Conservation (phyloP, 2,329 filamentous ascomycete species). For the Fusarium chlamydosporum region DNA sequence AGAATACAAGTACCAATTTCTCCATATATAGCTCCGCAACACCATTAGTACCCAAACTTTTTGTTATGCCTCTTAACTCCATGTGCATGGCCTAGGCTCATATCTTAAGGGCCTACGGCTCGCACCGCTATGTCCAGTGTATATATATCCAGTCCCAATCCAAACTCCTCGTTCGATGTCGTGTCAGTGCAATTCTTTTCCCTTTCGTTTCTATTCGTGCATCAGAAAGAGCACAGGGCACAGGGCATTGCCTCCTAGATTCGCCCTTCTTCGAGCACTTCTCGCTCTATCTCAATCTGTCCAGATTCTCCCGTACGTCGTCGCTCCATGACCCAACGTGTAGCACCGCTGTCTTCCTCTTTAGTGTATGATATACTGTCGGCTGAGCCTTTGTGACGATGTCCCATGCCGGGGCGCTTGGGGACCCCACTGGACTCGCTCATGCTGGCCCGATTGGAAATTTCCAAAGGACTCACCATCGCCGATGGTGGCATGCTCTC, state of each 20-base stretch:
- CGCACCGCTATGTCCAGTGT: constrained; percentile 27
- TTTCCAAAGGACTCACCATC: constrained; percentile 44
- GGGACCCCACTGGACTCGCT: constrained; percentile 26
- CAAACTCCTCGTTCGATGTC: constrained; percentile 36
- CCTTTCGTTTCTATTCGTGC: constrained; percentile 24
- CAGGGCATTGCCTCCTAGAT: constrained; percentile 55
- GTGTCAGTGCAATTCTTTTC: constrained; percentile 24
- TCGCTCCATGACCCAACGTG: constrained; percentile 78
- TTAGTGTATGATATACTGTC: constrained; percentile 80
- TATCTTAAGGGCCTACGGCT: constrained; percentile 11
- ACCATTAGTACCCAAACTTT: constrained; percentile 31
- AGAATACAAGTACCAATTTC: constrained; percentile 7
- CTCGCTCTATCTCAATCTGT: constrained; percentile 74
- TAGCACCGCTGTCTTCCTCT: constrained; percentile 71
- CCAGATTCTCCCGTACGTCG: constrained; percentile 75
- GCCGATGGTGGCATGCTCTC: constrained; percentile 40
- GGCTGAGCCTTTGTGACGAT: constrained; percentile 68
- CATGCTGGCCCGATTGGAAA: constrained; percentile 34
- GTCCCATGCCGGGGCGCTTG: constrained; percentile 54
- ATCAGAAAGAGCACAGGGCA: constrained; percentile 14
- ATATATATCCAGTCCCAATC: constrained; percentile 36
- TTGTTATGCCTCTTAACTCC: constrained; percentile 23
- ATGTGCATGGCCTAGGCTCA: constrained; percentile 11
- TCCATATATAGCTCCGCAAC: constrained; percentile 30
- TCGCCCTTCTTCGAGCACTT: constrained; percentile 71